phyloP scores from a whole-genome alignment of 1,284 basidiomycete genomes.

The Meripilus lineatus region DNA sequence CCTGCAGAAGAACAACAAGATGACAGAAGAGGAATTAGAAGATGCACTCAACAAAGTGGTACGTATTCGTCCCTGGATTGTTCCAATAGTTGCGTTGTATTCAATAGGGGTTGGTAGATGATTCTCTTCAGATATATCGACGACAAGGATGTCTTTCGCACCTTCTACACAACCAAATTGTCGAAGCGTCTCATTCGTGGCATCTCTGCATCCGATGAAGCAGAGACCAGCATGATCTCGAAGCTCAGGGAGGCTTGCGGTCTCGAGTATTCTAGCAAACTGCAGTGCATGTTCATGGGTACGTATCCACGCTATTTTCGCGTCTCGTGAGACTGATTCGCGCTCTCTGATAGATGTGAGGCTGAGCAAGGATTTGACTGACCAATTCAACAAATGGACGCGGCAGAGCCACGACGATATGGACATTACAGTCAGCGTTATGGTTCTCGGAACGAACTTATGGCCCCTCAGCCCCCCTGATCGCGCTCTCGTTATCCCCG shows the following conservation, averaged over 20 bases:
- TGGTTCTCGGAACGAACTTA: constrained; percentile 94
- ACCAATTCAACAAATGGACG: constrained; percentile 96
- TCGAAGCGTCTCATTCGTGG: constrained; percentile 93
- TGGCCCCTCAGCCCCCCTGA: constrained; percentile 88
- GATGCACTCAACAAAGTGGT: constrained; percentile 89
- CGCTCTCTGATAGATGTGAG: constrained; percentile 71
- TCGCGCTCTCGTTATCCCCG: constrained; percentile 87
- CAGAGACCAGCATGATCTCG: constrained; percentile 97
- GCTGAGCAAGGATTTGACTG: constrained; percentile 93
- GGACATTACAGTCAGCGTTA: constrained; percentile 89
- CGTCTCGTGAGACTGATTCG: constrained; percentile 3
- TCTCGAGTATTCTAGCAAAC: constrained; percentile 98
- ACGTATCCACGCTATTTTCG: constrained; percentile 15
- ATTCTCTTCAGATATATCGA: constrained; percentile 98
- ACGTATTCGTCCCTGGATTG: constrained; percentile 26
- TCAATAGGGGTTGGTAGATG: constrained; percentile 57
- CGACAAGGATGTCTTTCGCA: constrained; percentile 99
- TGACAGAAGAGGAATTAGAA: constrained; percentile 89
- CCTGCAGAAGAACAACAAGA: constrained; percentile 93
- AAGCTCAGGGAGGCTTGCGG: constrained; percentile 98
- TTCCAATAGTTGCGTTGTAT: too few species aligned
- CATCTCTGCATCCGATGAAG: constrained; percentile 94
- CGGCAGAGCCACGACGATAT: constrained; percentile 77
- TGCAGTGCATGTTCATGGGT: constrained; percentile 98
- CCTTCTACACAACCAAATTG: constrained; percentile 97